A percentile compares a stretch with the other conserved stretches of the same genome.
Evolutionary conservation across 2,329 filamentous ascomycete species (phyloP).

Genomic region (Colletotrichum higginsianum): DNA sequence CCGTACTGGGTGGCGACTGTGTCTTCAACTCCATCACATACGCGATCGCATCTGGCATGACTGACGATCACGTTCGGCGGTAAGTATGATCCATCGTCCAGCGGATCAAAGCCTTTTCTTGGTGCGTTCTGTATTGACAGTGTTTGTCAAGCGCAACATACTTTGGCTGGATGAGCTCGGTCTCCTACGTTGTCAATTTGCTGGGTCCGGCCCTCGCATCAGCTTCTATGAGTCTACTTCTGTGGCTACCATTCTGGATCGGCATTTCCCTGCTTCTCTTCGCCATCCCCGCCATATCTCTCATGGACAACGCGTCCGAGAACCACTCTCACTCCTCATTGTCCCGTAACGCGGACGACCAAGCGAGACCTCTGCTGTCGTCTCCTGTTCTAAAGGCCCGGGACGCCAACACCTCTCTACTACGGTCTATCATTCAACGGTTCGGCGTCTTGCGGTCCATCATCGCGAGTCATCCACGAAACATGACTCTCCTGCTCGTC

Average conservation of each 20-base stretch:
- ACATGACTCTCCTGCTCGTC: slow-evolving; percentile 59
- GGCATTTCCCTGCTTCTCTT: slow-evolving; percentile 55
- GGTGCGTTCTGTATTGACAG: background rate
- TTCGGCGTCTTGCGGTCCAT: slow-evolving; percentile 51
- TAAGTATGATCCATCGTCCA: slow-evolving; percentile 31
- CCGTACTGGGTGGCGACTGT: slow-evolving; percentile 64
- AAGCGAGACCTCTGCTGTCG: slow-evolving; percentile 55
- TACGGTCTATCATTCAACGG: slow-evolving; percentile 41
- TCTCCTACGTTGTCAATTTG: slow-evolving; percentile 62
- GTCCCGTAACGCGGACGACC: slow-evolving; percentile 48
- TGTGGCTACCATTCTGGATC: slow-evolving; percentile 61
- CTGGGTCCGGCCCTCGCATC: slow-evolving; percentile 63
- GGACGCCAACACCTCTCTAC: slow-evolving; percentile 33
- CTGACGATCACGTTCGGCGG: slow-evolving; percentile 58
- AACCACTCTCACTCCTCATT: background rate
- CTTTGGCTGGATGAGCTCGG: slow-evolving; percentile 66
- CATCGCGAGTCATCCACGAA: slow-evolving; percentile 56
- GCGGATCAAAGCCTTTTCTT: background rate
- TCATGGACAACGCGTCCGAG: slow-evolving; percentile 6
- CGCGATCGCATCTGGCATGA: slow-evolving; percentile 59
- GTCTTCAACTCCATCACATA: slow-evolving; percentile 67
- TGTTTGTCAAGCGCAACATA: slow-evolving; percentile 58
- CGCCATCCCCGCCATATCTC: slow-evolving; percentile 50
- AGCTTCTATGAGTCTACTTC: slow-evolving; percentile 58
- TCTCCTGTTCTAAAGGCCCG: slow-evolving; percentile 57